phyloP scores from a whole-genome alignment of 345 rosid species.

The Eucalyptus polybractea region DNA sequence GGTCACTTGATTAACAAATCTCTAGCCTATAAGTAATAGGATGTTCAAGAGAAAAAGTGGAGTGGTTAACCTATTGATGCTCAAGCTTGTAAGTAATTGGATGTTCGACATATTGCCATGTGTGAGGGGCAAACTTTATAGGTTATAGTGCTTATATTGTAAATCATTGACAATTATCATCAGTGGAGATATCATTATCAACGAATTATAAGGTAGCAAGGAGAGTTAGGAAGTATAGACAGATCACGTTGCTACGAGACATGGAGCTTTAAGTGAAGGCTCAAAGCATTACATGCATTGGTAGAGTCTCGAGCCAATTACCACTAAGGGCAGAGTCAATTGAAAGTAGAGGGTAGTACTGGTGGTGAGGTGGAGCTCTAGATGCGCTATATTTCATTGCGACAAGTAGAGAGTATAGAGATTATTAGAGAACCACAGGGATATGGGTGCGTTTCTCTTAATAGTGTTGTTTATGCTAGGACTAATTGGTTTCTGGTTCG shows the following conservation, averaged over 20 bases:
- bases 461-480: neutral
- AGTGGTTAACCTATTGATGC: neutral
- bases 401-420: neutral
- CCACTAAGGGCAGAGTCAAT: neutral
- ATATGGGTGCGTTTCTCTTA: neutral
- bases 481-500: fast-evolving
- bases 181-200: neutral
- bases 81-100: neutral
- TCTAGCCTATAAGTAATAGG: neutral
- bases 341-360: neutral
- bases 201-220: neutral
- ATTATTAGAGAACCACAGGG: neutral
- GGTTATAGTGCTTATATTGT: neutral
- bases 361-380: neutral
- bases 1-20: neutral
- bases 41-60: neutral
- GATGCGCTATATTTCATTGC: neutral
- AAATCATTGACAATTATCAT: neutral
- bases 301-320: neutral
- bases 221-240: neutral
- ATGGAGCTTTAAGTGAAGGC: neutral
- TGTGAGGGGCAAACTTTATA: neutral
- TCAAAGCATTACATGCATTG: neutral
- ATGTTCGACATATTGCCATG: neutral
- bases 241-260: neutral